Evolutionary conservation across 768 basidiomycete species (phyloP).

Genomic region (Auricularia sp.): DNA sequence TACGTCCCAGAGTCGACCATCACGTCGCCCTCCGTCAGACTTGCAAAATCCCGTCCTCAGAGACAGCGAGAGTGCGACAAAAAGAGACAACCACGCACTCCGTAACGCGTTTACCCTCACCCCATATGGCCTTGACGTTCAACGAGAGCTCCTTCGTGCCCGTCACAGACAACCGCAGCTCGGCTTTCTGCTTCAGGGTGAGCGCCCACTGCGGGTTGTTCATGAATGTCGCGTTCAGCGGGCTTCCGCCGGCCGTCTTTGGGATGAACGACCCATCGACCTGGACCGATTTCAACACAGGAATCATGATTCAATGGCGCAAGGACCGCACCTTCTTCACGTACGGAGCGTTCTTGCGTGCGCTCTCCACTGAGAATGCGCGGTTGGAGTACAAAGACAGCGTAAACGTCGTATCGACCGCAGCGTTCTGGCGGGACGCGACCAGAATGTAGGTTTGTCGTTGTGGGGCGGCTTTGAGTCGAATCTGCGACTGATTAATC

Average conservation of each 20-base stretch:
- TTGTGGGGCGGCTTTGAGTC: not conserved
- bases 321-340: constrained; percentile 12
- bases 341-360: constrained; percentile 15
- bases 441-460: constrained; percentile 23
- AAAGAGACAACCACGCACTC: constrained; percentile 42
- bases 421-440: constrained; percentile 62
- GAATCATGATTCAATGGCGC: not conserved
- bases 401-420: constrained; percentile 49
- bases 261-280: constrained; percentile 50
- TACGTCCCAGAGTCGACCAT: constrained; percentile 71
- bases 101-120: constrained; percentile 57
- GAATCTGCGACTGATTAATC: not conserved
- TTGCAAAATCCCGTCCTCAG: constrained; percentile 29
- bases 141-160: constrained; percentile 59
- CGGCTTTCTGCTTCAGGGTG: constrained; percentile 26
- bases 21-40: constrained; percentile 50
- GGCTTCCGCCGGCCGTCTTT: constrained; percentile 78
- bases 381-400: constrained; percentile 46
- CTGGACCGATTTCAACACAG: constrained; percentile 23
- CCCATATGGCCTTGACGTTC: constrained; percentile 67
- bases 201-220: constrained; percentile 83
- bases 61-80: too few species aligned
- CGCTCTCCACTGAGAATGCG: constrained; percentile 17
- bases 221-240: constrained; percentile 71
- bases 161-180: constrained; percentile 35